Conservation (phyloP, 1,284 basidiomycete genomes). For the Tausonia pullulans region DNA sequence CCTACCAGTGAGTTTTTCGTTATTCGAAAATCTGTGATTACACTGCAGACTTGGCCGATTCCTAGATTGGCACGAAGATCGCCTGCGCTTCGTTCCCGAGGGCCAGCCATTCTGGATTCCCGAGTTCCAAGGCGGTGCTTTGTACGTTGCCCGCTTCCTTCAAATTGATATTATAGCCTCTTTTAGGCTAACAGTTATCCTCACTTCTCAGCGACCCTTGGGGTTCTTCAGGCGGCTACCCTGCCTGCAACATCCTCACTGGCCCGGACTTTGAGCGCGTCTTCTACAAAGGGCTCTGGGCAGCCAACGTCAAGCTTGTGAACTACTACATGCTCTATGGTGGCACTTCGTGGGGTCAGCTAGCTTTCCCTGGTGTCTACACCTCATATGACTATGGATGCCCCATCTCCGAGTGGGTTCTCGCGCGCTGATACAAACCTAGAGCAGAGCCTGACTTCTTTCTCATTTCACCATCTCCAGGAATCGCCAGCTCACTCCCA, state of each 20-base stretch:
- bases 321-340: background rate
- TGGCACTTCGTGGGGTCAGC: background rate
- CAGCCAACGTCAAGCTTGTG: background rate
- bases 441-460: too few species aligned
- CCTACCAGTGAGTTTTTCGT: too few species aligned
- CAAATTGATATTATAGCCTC: too few species aligned
- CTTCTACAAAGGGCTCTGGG: background rate
- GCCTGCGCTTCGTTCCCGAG: background rate
- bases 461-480: too few species aligned
- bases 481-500: background rate
- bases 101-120: background rate
- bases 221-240: background rate
- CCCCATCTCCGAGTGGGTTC: background rate
- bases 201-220: too few species aligned
- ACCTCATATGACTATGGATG: conserved; percentile 4
- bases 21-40: too few species aligned
- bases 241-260: background rate
- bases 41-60: too few species aligned
- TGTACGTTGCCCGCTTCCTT: background rate
- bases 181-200: too few species aligned
- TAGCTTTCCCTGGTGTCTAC: conserved; percentile 3
- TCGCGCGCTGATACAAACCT: too few species aligned
- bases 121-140: conserved; percentile 2
- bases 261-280: background rate
- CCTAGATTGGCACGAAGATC: background rate